phyloP scores from a whole-genome alignment of 768 basidiomycete species.

The Daedaleopsis sinensis region DNA sequence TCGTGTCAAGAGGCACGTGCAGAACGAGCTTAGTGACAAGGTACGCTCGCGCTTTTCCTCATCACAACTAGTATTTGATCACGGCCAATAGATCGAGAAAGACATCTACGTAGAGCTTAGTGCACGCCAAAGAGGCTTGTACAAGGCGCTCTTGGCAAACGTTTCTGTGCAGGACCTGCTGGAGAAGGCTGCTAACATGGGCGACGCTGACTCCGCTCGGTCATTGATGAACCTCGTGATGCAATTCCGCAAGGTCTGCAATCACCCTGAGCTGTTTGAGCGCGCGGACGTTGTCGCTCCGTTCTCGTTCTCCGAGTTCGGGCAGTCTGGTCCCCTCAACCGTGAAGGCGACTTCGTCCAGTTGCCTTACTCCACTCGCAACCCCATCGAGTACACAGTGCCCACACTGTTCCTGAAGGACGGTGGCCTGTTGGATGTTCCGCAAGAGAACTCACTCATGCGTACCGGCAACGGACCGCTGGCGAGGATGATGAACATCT shows the following conservation, averaged over 20 bases:
- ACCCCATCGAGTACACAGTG: constrained; percentile 78
- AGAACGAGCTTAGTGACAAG: constrained; percentile 99
- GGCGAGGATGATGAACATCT: constrained; percentile 82
- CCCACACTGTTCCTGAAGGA: constrained; percentile 80
- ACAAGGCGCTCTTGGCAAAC: constrained; percentile 87
- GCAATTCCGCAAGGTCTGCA: constrained; percentile 99
- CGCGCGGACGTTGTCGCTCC: constrained; percentile 95
- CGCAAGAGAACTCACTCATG: constrained; percentile 52
- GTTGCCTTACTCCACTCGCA: constrained; percentile 84
- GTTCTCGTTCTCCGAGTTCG: constrained; percentile 85
- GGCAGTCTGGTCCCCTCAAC: constrained; percentile 76
- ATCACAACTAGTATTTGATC: too few relatives aligned
- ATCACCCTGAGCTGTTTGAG: constrained; percentile 97
- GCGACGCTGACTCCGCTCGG: constrained; percentile 88
- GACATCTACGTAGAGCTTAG: constrained; percentile 95
- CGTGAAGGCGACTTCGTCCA: constrained; percentile 88
- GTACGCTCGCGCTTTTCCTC: constrained; percentile 40
- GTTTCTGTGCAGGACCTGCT: constrained; percentile 94
- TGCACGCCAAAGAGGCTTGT: constrained; percentile 88
- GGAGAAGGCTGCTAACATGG: constrained; percentile 89
- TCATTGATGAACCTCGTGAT: constrained; percentile 99
- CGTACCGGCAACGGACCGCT: constrained; percentile 56
- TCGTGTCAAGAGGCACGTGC: constrained; percentile 97
- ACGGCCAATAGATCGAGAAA: constrained; percentile 78
- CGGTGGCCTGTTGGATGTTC: constrained; percentile 70